Percentiles rank a stretch among this genome's conserved stretches.
phyloP scores from a whole-genome alignment of 148 eudicot species.

The Fallopia convolvulus region DNA sequence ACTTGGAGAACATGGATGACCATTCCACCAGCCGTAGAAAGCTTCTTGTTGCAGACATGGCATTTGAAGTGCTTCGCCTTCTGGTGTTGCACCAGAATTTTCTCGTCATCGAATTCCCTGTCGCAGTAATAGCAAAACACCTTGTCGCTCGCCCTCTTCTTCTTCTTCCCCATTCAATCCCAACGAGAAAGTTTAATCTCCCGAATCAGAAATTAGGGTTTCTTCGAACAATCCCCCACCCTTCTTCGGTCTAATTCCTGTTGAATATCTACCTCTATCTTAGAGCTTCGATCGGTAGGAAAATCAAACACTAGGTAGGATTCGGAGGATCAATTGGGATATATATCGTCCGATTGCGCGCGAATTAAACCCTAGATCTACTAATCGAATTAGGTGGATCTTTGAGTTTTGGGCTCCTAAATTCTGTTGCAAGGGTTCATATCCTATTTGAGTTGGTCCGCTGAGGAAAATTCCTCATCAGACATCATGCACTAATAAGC shows the following conservation, averaged over 20 bases:
- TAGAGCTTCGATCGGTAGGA: not conserved
- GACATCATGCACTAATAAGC: not conserved
- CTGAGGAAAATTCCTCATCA: not conserved
- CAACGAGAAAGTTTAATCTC: not conserved
- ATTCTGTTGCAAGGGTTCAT: conserved; percentile 3
- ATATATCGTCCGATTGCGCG: not conserved
- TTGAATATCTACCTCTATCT: not conserved
- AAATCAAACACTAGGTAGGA: not conserved
- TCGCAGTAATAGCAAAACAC: conserved; percentile 97
- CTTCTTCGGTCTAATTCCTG: conserved; percentile 2
- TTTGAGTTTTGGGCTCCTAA: conserved; percentile 2
- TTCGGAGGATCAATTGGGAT: not conserved
- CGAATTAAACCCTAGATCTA: not conserved
- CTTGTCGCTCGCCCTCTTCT: conserved; percentile 59
- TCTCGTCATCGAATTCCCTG: conserved; percentile 95
- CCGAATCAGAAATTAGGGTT: conserved; percentile 13
- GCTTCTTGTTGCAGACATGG: conserved; percentile 94
- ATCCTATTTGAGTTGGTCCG: not conserved
- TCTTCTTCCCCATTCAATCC: conserved; percentile 64
- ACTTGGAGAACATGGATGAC: conserved; percentile 96
- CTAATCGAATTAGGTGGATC: not conserved
- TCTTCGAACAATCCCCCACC: not conserved
- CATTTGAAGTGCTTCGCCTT: conserved; percentile 97
- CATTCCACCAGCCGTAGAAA: conserved; percentile 96
- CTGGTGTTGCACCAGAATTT: conserved; percentile 90